Percentiles rank a stretch among this genome's conserved stretches.
Evolutionary conservation across 2,329 filamentous ascomycete species (phyloP).

Genomic region (Colletotrichum sp.): DNA sequence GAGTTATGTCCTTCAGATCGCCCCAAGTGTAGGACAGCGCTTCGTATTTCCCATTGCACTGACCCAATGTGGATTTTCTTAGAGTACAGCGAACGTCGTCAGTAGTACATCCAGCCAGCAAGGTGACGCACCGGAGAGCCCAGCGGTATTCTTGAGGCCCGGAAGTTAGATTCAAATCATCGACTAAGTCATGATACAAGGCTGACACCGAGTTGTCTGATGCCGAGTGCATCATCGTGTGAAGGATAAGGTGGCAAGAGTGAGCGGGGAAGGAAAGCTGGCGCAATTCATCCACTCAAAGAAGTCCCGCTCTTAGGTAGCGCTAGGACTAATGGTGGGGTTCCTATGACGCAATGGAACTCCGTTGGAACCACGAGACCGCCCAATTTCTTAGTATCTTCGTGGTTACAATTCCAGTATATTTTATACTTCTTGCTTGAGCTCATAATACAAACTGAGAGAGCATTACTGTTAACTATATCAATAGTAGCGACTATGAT

Average conservation of each 20-base stretch:
- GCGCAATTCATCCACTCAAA: fast-evolving
- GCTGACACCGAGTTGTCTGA: not conserved
- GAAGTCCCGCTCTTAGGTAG: not conserved
- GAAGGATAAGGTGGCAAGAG: fast-evolving
- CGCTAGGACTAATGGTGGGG: too few relatives aligned
- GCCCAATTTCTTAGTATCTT: not conserved
- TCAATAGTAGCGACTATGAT: fast-evolving
- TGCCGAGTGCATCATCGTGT: not conserved
- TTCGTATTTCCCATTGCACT: not conserved
- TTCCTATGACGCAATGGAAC: too few relatives aligned
- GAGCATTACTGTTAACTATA: too few relatives aligned
- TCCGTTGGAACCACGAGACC: too few relatives aligned
- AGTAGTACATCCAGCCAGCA: not conserved
- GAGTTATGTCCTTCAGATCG: not conserved
- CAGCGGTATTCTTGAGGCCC: not conserved
- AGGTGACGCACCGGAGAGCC: not conserved
- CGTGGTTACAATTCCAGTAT: fast-evolving
- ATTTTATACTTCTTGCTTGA: not conserved
- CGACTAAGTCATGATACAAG: not conserved
- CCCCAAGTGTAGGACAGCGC: not conserved
- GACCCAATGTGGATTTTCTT: fast-evolving
- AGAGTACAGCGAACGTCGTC: not conserved
- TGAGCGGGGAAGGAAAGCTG: fast-evolving
- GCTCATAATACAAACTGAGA: too few relatives aligned
- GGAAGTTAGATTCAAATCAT: not conserved